Evolutionary conservation across 2,329 filamentous ascomycete species (phyloP), one percentile per base, ranked within the genome.

Genomic region (Hymenoscyphus fructigenus): DNA sequence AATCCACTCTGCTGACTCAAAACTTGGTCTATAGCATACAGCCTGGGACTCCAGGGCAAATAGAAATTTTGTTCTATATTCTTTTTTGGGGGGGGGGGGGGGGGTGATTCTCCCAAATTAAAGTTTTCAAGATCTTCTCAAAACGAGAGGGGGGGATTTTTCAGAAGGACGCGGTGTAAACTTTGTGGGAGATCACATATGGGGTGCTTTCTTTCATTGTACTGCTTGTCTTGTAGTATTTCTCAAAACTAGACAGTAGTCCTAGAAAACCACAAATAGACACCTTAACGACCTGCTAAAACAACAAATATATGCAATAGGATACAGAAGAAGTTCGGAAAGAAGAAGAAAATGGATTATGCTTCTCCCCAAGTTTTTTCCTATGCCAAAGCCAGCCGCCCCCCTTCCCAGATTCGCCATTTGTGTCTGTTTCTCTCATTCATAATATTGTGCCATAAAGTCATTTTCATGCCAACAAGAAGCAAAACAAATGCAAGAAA

Each of bases 201-300:
- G n/a, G 47, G 47, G 47, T 53, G 47, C 20, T 53, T 53, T 53
- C 47, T 53, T 26, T 53, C 23, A 53, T 53, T 53, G 47, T 53
- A 53, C 20, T 26, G 47, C n/a, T n/a, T n/a, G n/a, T n/a, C n/a
- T 60, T 10, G 32, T 60, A 44, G 62, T 60, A 56, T 64, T 64
- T 29, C 47, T 36, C n/a, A 53, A 53, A 53, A 23, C 47, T n/a
- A 53, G 47, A 53, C 47, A 53, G 20, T 23, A 15, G 15, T 57
- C 47, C 57, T 56, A 64, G 58, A 55, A 64, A 44, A 23, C 47
- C 36, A 38, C 64, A 61, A 57, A 63, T 53, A 53, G 61, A 66
- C 66, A 68, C 67, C 62, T 65, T n/a, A 61, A 66, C 67, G 44
- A 65, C 65, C 62, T 68, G 60, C 67, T 65, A 65, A 53, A 53